A percentile compares a stretch with the other conserved stretches of the same genome.
These are phyloP conservation scores for Isatis tinctoria DNA, from an alignment of 345 rosid genomes.

Conservation along the genomic window DNA sequence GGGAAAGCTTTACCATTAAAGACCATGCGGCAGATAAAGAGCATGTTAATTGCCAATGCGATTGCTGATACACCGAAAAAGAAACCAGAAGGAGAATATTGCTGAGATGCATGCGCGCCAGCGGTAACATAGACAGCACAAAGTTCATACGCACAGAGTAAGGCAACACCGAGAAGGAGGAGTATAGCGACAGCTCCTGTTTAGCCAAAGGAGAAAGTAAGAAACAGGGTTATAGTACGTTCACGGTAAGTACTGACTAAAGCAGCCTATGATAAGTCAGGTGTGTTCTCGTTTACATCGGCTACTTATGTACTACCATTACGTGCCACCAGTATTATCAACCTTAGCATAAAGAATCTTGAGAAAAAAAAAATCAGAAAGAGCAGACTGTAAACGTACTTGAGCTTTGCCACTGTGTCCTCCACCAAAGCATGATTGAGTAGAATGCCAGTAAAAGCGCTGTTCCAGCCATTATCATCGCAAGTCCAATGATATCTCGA, in stretches of 20 bases:
- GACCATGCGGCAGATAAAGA: constrained; percentile 95
- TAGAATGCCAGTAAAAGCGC: constrained; percentile 95
- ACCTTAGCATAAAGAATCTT: not conserved
- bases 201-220: constrained; percentile 18
- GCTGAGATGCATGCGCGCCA: constrained; percentile 79
- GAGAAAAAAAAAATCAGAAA: constrained; percentile 9
- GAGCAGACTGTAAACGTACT: constrained; percentile 42
- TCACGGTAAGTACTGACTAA: not conserved
- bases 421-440: constrained; percentile 99
- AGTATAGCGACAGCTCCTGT: constrained; percentile 98
- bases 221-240: not conserved
- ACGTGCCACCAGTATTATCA: not conserved
- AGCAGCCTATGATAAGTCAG: not conserved
- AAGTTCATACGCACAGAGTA: constrained; percentile 94
- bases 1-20: constrained; percentile 76
- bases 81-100: constrained; percentile 96
- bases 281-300: not conserved
- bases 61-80: constrained; percentile 98
- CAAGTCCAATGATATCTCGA: constrained; percentile 89
- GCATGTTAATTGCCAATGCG: constrained; percentile 97
- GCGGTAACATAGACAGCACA: constrained; percentile 97
- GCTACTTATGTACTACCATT: constrained; percentile 3
- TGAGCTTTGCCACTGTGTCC: constrained; percentile 99
- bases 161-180: constrained; percentile 89
- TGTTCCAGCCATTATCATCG: constrained; percentile 93